Conservation (phyloP, 345 rosid species). For the Populus ilicifolia region DNA sequence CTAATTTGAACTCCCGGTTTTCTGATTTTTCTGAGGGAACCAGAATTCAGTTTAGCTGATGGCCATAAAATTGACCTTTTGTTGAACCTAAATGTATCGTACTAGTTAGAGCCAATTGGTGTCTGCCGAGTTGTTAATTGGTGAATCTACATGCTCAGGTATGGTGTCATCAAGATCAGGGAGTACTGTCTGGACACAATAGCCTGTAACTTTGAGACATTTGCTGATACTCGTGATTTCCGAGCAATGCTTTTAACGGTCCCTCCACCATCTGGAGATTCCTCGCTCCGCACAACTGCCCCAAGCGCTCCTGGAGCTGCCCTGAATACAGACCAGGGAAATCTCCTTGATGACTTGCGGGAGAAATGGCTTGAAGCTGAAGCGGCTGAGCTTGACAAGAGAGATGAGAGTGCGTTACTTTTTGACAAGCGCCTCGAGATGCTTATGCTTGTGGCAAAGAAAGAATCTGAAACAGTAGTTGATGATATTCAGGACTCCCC, state of each 20-base stretch:
- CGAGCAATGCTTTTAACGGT: slow-evolving; percentile 84
- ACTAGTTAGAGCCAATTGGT: not conserved
- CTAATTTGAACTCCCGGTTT: not conserved
- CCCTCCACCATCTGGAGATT: slow-evolving; percentile 96
- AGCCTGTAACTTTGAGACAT: slow-evolving; percentile 88
- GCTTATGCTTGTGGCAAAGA: slow-evolving; percentile 75
- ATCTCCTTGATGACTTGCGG: slow-evolving; percentile 84
- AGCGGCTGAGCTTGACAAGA: slow-evolving; percentile 90
- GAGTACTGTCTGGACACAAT: slow-evolving; percentile 80
- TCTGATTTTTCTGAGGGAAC: not conserved
- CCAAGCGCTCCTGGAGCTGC: slow-evolving; percentile 93
- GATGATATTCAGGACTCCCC: slow-evolving; percentile 22
- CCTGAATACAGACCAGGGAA: slow-evolving; percentile 61
- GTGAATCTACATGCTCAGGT: slow-evolving; percentile 46
- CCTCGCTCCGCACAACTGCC: slow-evolving; percentile 74
- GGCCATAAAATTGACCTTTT: not conserved
- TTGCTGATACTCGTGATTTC: slow-evolving; percentile 70
- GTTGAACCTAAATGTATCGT: not conserved
- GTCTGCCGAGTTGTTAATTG: not conserved
- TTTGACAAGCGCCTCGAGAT: slow-evolving; percentile 86
- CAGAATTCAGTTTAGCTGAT: not conserved
- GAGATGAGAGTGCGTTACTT: slow-evolving; percentile 86
- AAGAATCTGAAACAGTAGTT: slow-evolving; percentile 34
- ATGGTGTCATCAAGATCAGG: slow-evolving; percentile 81
- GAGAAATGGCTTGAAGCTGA: slow-evolving; percentile 99